phyloP scores from a whole-genome alignment of 2,329 filamentous ascomycete genomes.

The Elsinoe fawcettii region DNA sequence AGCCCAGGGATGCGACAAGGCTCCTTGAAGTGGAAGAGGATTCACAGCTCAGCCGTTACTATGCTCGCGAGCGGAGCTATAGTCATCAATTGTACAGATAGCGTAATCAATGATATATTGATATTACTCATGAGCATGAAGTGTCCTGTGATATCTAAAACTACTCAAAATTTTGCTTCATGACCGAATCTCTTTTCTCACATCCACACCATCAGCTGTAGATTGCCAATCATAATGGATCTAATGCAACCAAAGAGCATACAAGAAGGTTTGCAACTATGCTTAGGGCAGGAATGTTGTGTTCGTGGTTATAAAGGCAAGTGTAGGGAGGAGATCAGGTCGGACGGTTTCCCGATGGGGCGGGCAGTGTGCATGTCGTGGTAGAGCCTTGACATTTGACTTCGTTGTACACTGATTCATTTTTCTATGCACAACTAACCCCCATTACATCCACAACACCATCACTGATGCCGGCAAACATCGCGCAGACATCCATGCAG shows the following conservation, averaged over 20 bases:
- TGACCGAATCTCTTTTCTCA: not conserved
- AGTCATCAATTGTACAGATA: too few relatives aligned
- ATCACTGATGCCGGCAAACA: not conserved
- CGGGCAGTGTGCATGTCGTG: slow-evolving; percentile 9
- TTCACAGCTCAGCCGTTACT: too few relatives aligned
- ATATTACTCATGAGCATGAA: not conserved
- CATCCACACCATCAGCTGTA: not conserved
- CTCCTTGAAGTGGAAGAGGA: not conserved
- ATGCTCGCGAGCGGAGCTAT: too few relatives aligned
- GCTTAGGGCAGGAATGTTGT: not conserved
- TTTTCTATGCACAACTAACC: not conserved
- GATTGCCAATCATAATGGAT: not conserved
- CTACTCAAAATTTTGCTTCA: not conserved
- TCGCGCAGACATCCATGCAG: not conserved
- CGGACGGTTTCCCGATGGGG: slow-evolving; percentile 12
- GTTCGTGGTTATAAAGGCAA: not conserved
- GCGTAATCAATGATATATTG: too few relatives aligned
- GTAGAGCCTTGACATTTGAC: slow-evolving; percentile 13
- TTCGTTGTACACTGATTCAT: not conserved
- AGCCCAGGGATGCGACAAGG: not conserved
- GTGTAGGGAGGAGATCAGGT: slow-evolving; percentile 6
- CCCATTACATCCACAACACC: not conserved
- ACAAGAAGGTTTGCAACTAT: not conserved
- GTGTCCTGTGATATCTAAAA: not conserved
- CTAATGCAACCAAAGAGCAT: not conserved